Base-by-base conservation (phyloP, 2,329 filamentous ascomycete genomes). In the Penicillium griseofulvum region DNA sequence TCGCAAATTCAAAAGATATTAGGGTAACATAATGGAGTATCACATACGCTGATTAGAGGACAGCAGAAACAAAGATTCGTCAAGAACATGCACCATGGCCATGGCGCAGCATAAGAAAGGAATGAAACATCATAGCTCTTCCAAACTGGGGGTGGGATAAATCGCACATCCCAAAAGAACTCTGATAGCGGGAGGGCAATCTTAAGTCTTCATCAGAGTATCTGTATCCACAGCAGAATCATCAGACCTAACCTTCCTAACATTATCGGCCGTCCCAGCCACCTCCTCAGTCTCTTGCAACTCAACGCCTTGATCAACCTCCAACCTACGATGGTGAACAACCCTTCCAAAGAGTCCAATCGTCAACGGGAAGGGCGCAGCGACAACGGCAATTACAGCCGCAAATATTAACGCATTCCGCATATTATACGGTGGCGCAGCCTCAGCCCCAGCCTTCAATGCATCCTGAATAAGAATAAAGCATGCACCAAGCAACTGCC, bases 401-500 rank as follows among this genome's bases (percentile, higher is more conserved):
- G 91, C 83, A 68, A 97, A 95, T 22, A 96, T 80, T 57, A 97
- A 77, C 1, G 88, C 85, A 22, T 81, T 79, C 64, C 81, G 83
- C 89, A 97, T 92, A 67, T 91, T 88, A 17, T 75, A 72, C 0
- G 87, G 87, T 14, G 88, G 89, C 34, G 74, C 65, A 0, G 77
- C 84, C 16, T 75, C 70, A 10, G 70, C 66, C 0, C 78, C 79
- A 0, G 76, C 75, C 64, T 78, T 78, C 43, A 97, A 78, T 17
- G 87, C 89, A 70, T 91, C 87, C 76, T 90, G 89, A 54, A 93
- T 75, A 29, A 99, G 76, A 65, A 97, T 89, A 68, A 97, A 96
- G 28, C 92, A 75, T 2, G 85, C 92, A 12, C 94, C 94, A 0
- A 95, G 75, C 8, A 97, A 74, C 77, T 97, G 93, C 0, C 94